Evolutionary conservation across 768 basidiomycete genomes (phyloP), one percentile per base, ranked within the genome.

Genomic region (Termitomyces sp.): DNA sequence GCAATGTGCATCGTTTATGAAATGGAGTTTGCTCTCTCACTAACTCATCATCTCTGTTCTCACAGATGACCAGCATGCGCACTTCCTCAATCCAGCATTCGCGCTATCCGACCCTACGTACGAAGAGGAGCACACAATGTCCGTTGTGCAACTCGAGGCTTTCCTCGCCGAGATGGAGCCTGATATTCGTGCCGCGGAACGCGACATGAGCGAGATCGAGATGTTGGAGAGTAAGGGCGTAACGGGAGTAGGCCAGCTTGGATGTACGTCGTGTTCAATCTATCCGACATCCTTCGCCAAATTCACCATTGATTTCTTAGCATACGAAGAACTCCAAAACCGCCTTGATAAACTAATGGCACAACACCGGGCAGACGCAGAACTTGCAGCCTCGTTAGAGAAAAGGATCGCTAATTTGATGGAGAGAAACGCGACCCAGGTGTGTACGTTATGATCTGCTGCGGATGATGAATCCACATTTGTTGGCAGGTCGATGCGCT

Each of bases 141-240:
- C 87, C 0, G 68, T 83, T 0, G 82, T 82, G 60, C 90, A 90
- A 66, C 75, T 93, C 8, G 88, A 90, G 45, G 86, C 87, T 0
- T 79, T 90, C 59, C 72, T 93, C 10, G 73, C 80, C 0, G 92
- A 94, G 68, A 89, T 94, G 86, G 92, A 93, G 65, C 83, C 86
- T 4, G 92, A 94, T 56, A 85, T 94, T 55, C 90, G 92, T 36
- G 83, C 86, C 37, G 92, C 91, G 10, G 92, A 94, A 66, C 83
- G 88, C 8, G 91, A 92, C 66, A 83, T 93, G 81, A 83, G 82
- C 42, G 92, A 93, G 69, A 90, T 94, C 37, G 86, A 87, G 60
- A 72, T 78, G 14, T 72, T 93, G 50, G 86, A 89, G 66, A 81
- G 81, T 67, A 89, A 85, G 64, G 90, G 89, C 38, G 86, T 91